A percentile compares a stretch with the other conserved stretches of the same genome.
These are phyloP conservation scores for Gracilaria domingensis DNA, from an alignment of 23 red algal genomes.

Conservation along the genomic window DNA sequence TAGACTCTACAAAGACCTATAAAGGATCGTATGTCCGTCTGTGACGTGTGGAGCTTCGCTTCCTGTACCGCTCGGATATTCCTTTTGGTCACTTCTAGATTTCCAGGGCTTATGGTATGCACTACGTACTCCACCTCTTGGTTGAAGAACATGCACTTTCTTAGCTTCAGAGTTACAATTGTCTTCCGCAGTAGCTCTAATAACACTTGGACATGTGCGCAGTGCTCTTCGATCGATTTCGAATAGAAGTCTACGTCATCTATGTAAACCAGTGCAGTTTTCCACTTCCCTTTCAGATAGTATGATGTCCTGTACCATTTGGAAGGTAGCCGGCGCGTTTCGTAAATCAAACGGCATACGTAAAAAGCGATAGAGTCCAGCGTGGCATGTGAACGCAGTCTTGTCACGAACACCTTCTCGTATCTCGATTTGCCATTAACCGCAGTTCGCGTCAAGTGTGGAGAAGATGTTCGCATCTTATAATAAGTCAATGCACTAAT, in stretches of 20 bases:
- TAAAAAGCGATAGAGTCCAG: neutral
- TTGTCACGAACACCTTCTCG: neutral
- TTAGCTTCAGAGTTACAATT: neutral
- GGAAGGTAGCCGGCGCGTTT: constrained; percentile 13
- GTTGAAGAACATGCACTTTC: constrained; percentile 5
- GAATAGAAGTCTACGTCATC: no score
- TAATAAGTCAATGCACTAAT: no score
- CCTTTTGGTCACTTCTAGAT: neutral
- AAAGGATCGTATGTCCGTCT: constrained; percentile 14
- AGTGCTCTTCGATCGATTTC: no score
- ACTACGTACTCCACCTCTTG: neutral
- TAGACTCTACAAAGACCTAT: neutral
- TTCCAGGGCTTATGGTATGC: neutral
- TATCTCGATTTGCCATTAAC: neutral
- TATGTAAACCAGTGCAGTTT: no score
- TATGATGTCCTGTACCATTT: neutral
- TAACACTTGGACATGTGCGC: no score
- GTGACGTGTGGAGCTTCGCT: neutral
- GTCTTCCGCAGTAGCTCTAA: no score
- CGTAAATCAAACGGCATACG: constrained; percentile 11
- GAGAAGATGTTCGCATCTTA: no score
- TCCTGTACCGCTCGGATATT: neutral
- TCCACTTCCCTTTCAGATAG: no score
- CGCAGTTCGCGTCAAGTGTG: no score
- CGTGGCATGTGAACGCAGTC: constrained; percentile 18